A percentile compares a stretch with the other conserved stretches of the same genome.
Evolutionary conservation across 2,329 filamentous ascomycete species (phyloP).

Genomic region (Ustilaginoidea virens): DNA sequence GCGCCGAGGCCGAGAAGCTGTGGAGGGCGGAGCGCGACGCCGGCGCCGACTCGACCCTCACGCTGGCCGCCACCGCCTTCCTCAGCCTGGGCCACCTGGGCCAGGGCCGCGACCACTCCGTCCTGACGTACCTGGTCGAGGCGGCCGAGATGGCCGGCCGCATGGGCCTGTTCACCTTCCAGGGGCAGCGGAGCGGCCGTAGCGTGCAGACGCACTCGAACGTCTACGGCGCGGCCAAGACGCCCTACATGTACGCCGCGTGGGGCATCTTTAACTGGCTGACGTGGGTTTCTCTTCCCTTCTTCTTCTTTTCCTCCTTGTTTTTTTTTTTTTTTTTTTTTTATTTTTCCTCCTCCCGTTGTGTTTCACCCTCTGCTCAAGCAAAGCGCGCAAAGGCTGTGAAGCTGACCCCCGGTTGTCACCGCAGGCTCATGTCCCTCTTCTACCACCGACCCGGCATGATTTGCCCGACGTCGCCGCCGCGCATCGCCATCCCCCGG

Average conservation of each 20-base stretch:
- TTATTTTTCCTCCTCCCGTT: no score
- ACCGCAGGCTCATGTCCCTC: slow-evolving; percentile 16
- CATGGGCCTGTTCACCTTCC: slow-evolving; percentile 11
- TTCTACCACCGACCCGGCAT: slow-evolving; percentile 18
- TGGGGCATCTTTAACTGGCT: slow-evolving; percentile 18
- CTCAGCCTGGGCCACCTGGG: slow-evolving; percentile 16
- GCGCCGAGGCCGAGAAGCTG: slow-evolving; percentile 11
- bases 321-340: no score
- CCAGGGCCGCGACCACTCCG: slow-evolving; percentile 14
- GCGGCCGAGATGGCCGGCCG: slow-evolving; percentile 13
- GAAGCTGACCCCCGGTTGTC: no score
- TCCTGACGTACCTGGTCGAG: slow-evolving; percentile 12
- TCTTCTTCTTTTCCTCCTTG: no score
- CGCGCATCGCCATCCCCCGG: slow-evolving; percentile 6
- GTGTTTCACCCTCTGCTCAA: no score
- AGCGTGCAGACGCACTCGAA: no score
- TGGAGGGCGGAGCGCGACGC: slow-evolving; percentile 10
- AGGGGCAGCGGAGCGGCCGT: no score
- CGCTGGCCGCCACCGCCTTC: slow-evolving; percentile 14
- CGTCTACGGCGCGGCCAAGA: slow-evolving; percentile 6
- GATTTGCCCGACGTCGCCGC: slow-evolving; percentile 7
- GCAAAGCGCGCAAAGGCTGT: no score
- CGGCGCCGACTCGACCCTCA: slow-evolving; percentile 9
- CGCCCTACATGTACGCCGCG: slow-evolving; percentile 7
- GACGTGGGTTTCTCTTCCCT: slow-evolving; percentile 14